Evolutionary conservation across 352 stramenopile species (phyloP), one percentile per base, ranked within the genome.

Genomic region (Phytophthora macrochlamydospora): DNA sequence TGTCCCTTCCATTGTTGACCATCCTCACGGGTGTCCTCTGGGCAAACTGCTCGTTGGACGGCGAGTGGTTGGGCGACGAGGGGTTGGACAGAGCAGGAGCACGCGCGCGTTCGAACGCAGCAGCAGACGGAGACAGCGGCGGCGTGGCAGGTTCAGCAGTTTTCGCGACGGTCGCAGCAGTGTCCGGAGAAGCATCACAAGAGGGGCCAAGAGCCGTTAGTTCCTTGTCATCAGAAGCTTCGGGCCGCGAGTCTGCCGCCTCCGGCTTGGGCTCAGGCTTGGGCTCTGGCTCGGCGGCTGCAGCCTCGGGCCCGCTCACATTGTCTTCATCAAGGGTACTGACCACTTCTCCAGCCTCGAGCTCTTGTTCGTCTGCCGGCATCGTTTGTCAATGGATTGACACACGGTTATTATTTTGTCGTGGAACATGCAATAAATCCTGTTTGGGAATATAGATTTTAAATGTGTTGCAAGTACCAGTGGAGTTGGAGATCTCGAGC

Each of bases 261-360:
- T 51, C 14, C 65, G 56, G 46, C 56, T 65, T 38, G 35, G 51
- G 50, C 46, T 66, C 11, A 51, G 35, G 40, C 57, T 69, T 40
- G 14, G 54, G 50, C 62, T 75, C 62, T 52, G 40, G 32, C 58
- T 63, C 56, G 55, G 50, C 59, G 57, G 57, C 52, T 61, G 33
- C 37, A 66, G 53, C 65, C 59, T 40, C 62, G 76, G 67, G 70
- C 58, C 56, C 62, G 69, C 67, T 62, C 59, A 55, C 44, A 69
- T 54, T 56, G n/a, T 62, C 44, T 67, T 72, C 73, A 14, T 75
- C 71, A 63, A 71, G 52, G 12, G 38, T 76, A 88, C 71, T 81
- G 60, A 87, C 76, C 76, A 85, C 71, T 83, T 85, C 76, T 65
- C 79, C 79, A 58, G 76, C 79, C 69, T 87, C 79, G 29, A 84